These are phyloP conservation scores for Metarhizium sp. DNA, from an alignment of 2,329 filamentous ascomycete genomes.

Conservation along the genomic window DNA sequence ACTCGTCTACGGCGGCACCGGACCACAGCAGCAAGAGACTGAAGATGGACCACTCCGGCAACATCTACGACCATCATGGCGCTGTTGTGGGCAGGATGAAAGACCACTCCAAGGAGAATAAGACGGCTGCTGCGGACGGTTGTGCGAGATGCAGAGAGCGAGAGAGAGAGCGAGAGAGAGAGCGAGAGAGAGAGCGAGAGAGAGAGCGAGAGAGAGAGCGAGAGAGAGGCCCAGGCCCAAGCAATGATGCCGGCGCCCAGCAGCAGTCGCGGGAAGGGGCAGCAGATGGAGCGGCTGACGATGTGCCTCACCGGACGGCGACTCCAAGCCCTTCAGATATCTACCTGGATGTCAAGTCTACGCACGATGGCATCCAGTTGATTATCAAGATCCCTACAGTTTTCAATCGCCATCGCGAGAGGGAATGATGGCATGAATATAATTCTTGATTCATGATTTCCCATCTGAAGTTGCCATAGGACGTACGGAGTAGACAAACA, in stretches of 20 bases:
- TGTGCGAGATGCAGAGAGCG: background rate
- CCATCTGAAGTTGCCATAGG: too few species aligned
- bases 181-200: background rate
- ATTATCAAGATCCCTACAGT: conserved; percentile 49
- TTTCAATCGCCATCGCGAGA: conserved; percentile 28
- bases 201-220: background rate
- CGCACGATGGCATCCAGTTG: conserved; percentile 46
- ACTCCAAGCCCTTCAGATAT: conserved; percentile 40
- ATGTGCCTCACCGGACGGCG: conserved; percentile 18
- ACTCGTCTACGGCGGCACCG: conserved; percentile 8
- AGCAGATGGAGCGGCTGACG: background rate
- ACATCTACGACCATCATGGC: conserved; percentile 47
- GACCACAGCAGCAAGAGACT: conserved; percentile 37
- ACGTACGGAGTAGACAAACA: too few species aligned
- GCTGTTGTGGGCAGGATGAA: conserved; percentile 54
- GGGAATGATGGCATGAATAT: background rate
- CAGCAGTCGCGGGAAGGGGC: background rate
- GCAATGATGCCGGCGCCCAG: background rate
- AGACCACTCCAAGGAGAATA: conserved; percentile 8
- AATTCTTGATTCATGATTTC: background rate
- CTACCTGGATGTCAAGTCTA: conserved; percentile 48
- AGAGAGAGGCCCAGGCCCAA: background rate
- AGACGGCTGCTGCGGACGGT: background rate
- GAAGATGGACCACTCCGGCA: conserved; percentile 46
- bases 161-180: background rate